Evolutionary conservation across 257 asterid genomes (phyloP).

Genomic region (Lavandula angustifolia): DNA sequence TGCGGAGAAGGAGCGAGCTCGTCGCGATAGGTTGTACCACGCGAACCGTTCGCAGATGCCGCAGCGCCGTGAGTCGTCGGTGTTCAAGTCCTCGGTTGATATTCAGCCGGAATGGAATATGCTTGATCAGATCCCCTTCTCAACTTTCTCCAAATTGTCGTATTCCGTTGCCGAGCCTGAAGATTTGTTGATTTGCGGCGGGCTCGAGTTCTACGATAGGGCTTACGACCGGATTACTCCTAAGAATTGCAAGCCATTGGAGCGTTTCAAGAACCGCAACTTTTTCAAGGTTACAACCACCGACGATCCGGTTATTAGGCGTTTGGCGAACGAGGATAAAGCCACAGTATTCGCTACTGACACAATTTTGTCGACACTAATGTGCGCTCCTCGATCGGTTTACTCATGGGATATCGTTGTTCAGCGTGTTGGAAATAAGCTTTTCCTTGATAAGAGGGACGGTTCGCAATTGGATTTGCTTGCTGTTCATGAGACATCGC

Average conservation of each 20-base stretch:
- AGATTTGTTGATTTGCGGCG: constrained; percentile 80
- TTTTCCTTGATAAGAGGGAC: constrained; percentile 90
- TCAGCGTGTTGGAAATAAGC: constrained; percentile 91
- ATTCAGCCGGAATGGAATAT: constrained; percentile 99
- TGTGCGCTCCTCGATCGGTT: constrained; percentile 94
- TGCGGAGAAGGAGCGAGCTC: constrained; percentile 85
- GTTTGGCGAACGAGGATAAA: constrained; percentile 94
- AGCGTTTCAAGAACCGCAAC: constrained; percentile 85
- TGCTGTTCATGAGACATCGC: constrained; percentile 91
- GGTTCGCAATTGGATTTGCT: constrained; percentile 91
- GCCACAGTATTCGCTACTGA: constrained; percentile 95
- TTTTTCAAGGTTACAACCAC: constrained; percentile 94
- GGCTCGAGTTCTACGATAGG: constrained; percentile 86
- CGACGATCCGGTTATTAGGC: constrained; percentile 91
- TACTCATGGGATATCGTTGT: constrained; percentile 96
- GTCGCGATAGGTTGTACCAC: constrained; percentile 69
- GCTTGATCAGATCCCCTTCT: constrained; percentile 97
- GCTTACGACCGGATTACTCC: constrained; percentile 84
- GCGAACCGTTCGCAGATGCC: constrained; percentile 69
- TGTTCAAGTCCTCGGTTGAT: constrained; percentile 86
- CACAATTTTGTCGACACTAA: constrained; percentile 70
- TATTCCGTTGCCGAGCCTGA: constrained; percentile 86
- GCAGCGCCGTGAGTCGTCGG: constrained; percentile 78
- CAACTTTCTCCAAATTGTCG: constrained; percentile 82
- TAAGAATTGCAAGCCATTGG: constrained; percentile 65